Conservation (phyloP, 2,329 filamentous ascomycete species). For the Xylariaceae sp. region DNA sequence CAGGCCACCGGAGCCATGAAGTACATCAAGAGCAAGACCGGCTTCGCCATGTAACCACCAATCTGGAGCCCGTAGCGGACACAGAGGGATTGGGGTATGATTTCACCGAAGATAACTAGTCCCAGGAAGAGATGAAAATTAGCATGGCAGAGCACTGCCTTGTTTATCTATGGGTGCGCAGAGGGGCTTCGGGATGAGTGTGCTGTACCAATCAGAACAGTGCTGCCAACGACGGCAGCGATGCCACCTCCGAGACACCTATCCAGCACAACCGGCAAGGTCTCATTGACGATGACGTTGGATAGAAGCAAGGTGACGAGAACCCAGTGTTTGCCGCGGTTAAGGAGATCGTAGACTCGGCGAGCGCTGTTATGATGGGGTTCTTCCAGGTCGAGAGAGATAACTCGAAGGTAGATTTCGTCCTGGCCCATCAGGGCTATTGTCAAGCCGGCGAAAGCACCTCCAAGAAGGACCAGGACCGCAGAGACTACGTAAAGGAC, state of each 20-base stretch:
- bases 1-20: slow-evolving; percentile 83
- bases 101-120: slow-evolving; percentile 93
- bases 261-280: slow-evolving; percentile 89
- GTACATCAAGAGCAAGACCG: slow-evolving; percentile 87
- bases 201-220: slow-evolving; percentile 77
- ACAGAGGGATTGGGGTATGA: slow-evolving; percentile 92
- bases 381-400: slow-evolving; percentile 77
- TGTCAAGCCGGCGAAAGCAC: slow-evolving; percentile 90
- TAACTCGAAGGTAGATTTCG: slow-evolving; percentile 94
- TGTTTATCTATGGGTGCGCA: not conserved
- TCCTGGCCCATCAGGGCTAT: slow-evolving; percentile 76
- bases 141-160: slow-evolving; percentile 15
- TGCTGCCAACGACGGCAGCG: slow-evolving; percentile 89
- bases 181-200: not conserved
- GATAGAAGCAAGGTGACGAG: slow-evolving; percentile 87
- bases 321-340: slow-evolving; percentile 95
- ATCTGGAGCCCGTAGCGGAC: slow-evolving; percentile 94
- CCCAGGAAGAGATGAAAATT: slow-evolving; percentile 8
- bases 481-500: slow-evolving; percentile 75
- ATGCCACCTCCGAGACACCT: slow-evolving; percentile 89
- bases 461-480: slow-evolving; percentile 77
- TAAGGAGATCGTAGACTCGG: slow-evolving; percentile 72
- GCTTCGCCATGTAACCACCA: slow-evolving; percentile 86
- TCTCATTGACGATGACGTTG: slow-evolving; percentile 98
- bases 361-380: slow-evolving; percentile 81